Base-by-base conservation (phyloP, 495 filamentous ascomycete species). In the Friedmanniomyces simplex region DNA sequence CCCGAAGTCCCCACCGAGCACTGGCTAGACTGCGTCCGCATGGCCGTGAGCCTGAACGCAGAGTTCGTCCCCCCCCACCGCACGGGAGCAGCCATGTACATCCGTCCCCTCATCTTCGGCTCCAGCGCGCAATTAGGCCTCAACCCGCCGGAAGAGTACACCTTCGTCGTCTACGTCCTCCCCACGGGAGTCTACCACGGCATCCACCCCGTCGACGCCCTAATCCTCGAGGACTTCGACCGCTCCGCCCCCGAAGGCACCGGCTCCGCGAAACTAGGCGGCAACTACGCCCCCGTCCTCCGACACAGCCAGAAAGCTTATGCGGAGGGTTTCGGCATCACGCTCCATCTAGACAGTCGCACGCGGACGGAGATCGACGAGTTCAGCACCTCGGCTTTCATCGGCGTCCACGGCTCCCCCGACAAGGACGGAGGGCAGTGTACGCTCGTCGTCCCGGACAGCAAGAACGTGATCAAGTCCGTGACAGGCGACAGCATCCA, bases 221-320 rank as follows among this genome's bases (percentile, higher is more conserved):
- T 77, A 18, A 68, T 77, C 13, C 56, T 78, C 18, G 80, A 83
- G 61, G 78, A 82, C 32, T 83, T 81, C 58, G 80, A 83, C 58
- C 74, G 80, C 2, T 67, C 76, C 7, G 80, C 80, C 22, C 79
- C 79, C 0, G 62, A 70, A 47, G 80, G 80, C 8, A 80, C 75
- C 0, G 80, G 80, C 0, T 65, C 63, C 25, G 79, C 74, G 3
- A 83, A 83, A 64, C 70, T 81, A 0, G 80, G 80, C 2, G 80
- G 80, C 0, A 83, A 83, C 60, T 83, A 83, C 61, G 80, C 79
- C n/a, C 79, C 79, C 13, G 73, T 77, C 20, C 59, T 76, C 52
- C 59, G 71, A 37, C 69, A 66, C 54, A 72, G 63, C 43, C 71
- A 74, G 11, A 65, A 67, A 42, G 74, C 76, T 16, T 60, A 68